Conservation (phyloP, 2,329 filamentous ascomycete genomes). For the Xylariaceae sp. region DNA sequence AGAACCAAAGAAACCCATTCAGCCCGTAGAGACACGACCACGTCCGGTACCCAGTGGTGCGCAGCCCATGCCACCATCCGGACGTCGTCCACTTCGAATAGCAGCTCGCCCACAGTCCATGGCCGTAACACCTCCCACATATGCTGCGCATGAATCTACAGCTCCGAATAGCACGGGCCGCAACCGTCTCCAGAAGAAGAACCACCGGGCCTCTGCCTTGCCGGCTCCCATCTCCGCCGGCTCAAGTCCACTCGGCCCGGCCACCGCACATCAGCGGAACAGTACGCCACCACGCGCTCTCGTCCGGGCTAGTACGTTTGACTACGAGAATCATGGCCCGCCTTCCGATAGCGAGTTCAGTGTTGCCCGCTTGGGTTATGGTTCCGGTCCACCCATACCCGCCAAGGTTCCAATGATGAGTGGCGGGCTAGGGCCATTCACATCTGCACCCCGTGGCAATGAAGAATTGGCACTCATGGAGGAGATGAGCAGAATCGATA, state of each 20-base stretch:
- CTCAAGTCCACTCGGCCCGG: constrained; percentile 59
- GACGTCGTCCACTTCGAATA: constrained; percentile 60
- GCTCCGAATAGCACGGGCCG: constrained; percentile 52
- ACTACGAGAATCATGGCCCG: constrained; percentile 61
- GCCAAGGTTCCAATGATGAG: constrained; percentile 70
- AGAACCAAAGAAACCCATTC: constrained; percentile 60
- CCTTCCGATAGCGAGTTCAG: constrained; percentile 43
- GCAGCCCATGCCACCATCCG: constrained; percentile 57
- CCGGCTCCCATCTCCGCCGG: constrained; percentile 48
- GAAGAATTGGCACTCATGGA: constrained; percentile 69
- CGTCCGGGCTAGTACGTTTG: constrained; percentile 58
- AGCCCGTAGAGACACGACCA: constrained; percentile 41
- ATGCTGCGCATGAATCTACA: constrained; percentile 43
- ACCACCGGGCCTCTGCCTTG: constrained; percentile 52
- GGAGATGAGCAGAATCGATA: constrained; percentile 73
- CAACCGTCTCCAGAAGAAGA: constrained; percentile 71
- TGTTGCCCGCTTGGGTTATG: constrained; percentile 41
- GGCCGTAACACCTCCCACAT: constrained; percentile 43
- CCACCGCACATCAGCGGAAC: constrained; percentile 58
- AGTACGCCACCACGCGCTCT: constrained; percentile 54
- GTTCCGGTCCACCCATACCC: constrained; percentile 65
- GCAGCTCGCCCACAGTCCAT: constrained; percentile 58
- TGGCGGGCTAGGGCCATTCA: constrained; percentile 42
- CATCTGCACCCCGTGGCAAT: constrained; percentile 42
- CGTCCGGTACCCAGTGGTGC: constrained; percentile 59